phyloP scores from a whole-genome alignment of 2,329 filamentous ascomycete species.

The Diaporthe vaccinii region DNA sequence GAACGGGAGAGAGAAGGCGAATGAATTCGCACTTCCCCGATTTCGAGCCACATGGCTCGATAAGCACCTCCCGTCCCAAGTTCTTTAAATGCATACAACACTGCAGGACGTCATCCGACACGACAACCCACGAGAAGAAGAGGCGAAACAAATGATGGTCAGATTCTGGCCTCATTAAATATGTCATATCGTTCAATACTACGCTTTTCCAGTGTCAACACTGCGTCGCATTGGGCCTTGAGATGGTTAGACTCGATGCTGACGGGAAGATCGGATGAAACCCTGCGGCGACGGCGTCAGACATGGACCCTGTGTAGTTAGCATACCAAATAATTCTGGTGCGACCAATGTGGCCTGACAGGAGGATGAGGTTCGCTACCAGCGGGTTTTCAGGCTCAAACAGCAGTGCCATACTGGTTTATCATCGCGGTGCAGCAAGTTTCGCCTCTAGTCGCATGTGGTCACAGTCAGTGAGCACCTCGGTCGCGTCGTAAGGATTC shows the following conservation, averaged over 20 bases:
- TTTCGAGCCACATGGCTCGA: neutral
- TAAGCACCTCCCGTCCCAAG: neutral
- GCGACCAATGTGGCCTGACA: neutral
- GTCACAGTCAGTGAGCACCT: neutral
- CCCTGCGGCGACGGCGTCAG: neutral
- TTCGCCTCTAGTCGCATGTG: neutral
- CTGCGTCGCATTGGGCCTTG: neutral
- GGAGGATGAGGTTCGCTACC: neutral
- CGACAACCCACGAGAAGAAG: neutral
- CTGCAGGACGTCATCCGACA: neutral
- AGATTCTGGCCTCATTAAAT: neutral
- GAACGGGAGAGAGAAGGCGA: neutral
- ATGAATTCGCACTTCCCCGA: neutral
- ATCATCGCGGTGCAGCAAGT: neutral
- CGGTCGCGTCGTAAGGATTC: fast-evolving
- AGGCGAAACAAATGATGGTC: neutral
- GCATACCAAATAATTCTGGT: neutral
- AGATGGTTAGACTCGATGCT: neutral
- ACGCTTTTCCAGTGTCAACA: neutral
- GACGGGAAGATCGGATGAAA: slow-evolving; percentile 9
- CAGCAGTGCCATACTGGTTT: too few relatives aligned
- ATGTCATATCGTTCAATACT: neutral
- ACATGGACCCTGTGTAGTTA: neutral
- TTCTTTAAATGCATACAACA: neutral
- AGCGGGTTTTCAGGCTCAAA: neutral